These are phyloP conservation scores for Terfezia claveryi DNA, from an alignment of 495 filamentous ascomycete genomes.

Conservation along the genomic window DNA sequence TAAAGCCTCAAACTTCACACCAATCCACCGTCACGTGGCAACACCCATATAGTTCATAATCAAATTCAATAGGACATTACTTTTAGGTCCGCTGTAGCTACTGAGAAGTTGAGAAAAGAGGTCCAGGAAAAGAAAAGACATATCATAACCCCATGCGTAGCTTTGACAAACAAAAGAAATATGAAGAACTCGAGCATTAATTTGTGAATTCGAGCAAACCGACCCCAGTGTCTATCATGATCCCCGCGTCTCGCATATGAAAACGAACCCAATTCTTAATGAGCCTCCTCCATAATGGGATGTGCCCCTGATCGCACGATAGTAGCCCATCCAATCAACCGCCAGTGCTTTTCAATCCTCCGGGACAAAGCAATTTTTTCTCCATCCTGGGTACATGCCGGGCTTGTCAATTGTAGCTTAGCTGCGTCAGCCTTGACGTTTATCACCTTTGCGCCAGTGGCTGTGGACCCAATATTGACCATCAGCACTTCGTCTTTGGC, in stretches of 20 bases:
- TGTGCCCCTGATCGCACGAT: slow-evolving; percentile 30
- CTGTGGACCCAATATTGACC: slow-evolving; percentile 97
- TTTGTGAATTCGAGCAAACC: not conserved
- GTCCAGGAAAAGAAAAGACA: not conserved
- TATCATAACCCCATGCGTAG: not conserved
- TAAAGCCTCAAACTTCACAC: no score
- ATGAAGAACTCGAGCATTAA: not conserved
- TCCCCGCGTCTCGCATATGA: no score
- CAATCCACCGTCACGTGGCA: no score
- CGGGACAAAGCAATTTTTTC: slow-evolving; percentile 94
- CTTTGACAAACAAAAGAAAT: not conserved
- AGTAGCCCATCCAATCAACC: slow-evolving; percentile 91
- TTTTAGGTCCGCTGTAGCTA: no score
- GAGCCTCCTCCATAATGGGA: not conserved
- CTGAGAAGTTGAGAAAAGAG: no score
- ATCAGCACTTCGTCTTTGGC: slow-evolving; percentile 96
- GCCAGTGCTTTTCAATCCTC: slow-evolving; percentile 98
- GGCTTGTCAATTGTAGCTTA: slow-evolving; percentile 67
- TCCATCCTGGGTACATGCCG: slow-evolving; percentile 77
- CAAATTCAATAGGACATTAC: no score
- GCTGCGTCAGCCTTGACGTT: slow-evolving; percentile 94
- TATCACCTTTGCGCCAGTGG: slow-evolving; percentile 83
- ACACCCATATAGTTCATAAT: no score
- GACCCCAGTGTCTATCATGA: not conserved
- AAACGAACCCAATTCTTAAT: not conserved